Percentiles rank a stretch among this genome's conserved stretches.
Conservation (phyloP, 495 filamentous ascomycete species). For the Haplographium delicatum region DNA sequence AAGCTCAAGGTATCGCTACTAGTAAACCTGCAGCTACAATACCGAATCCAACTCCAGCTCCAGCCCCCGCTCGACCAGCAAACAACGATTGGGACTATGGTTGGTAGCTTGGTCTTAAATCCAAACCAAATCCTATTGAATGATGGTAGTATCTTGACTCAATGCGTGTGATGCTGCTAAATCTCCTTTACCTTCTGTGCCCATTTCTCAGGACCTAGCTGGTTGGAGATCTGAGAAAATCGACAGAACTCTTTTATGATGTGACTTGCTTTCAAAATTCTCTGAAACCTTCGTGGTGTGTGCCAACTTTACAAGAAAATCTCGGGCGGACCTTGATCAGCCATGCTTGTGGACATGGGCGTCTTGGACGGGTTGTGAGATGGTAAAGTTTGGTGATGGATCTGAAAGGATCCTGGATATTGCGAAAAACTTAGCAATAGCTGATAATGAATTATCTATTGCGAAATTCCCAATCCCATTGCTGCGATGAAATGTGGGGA, state of each 20-base stretch:
- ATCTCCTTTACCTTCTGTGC: neutral
- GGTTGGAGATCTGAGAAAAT: neutral
- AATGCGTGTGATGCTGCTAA: neutral
- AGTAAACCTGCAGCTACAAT: neutral
- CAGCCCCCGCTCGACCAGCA: neutral
- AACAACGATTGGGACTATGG: slow-evolving; percentile 1
- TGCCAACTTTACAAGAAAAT: neutral
- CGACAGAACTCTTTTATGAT: neutral
- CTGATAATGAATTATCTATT: neutral
- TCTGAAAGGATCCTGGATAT: neutral
- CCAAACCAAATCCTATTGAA: neutral
- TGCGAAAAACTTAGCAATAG: no score
- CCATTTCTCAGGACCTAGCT: neutral
- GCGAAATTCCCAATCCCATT: no score
- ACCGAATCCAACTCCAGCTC: neutral
- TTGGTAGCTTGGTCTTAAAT: neutral
- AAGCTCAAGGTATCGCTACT: neutral
- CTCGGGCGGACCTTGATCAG: neutral
- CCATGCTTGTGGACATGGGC: neutral
- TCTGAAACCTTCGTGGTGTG: neutral
- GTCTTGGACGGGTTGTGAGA: neutral
- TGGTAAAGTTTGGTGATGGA: neutral
- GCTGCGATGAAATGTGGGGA: no score
- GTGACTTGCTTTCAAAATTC: neutral
- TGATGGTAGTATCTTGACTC: neutral